Base-by-base conservation (phyloP, 1,139 yeast species). In the Yamadazyma membranifaciens region DNA sequence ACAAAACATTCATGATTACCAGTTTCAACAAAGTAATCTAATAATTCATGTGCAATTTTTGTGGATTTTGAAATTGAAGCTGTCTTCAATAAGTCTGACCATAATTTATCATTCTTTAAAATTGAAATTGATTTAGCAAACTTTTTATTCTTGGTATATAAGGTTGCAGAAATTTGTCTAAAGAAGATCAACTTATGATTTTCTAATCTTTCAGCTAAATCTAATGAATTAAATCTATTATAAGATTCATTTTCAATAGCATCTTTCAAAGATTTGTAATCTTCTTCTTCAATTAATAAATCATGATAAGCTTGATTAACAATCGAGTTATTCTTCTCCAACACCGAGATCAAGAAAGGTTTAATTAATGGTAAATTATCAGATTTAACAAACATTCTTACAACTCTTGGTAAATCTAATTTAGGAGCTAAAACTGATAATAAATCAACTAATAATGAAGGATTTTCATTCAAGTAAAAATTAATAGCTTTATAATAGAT, bases 301-400 rank as follows among this genome's bases (percentile, higher is more conserved):
- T 91, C 96, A 60, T 92, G 98, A 69, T 92, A 91, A 17, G 98
- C 98, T 54, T 85, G 81, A 67, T 92, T 92, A 37, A 92, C 98
- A 46, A 91, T 83, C 13, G 92, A 81, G 60, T 87, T 83, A 69
- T 92, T 94, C 75, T 88, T 91, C 39, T 81, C 85, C 66, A 92
- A 81, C 7, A 92, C 97, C 40, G 94, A 86, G 49, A 89, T 86
- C 65, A 92, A 78, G 72, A 92, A 92, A 53, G 97, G 95, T 68
- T 91, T 91, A 65, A 92, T 86, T 75, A 92, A 75, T 54, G 98
- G 98, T 62, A 94, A 76, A 68, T 92, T 91, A 63, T 92, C 98
- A 38, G 96, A 86, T 69, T 89, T 89, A 57, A 87, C 87, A 74
- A 94, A 92, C 73, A 94, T 84, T 60, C 94, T 81, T 34, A 94